Evolutionary conservation across 306 rosid genomes (phyloP).

Genomic region (Cicer yamashitae): DNA sequence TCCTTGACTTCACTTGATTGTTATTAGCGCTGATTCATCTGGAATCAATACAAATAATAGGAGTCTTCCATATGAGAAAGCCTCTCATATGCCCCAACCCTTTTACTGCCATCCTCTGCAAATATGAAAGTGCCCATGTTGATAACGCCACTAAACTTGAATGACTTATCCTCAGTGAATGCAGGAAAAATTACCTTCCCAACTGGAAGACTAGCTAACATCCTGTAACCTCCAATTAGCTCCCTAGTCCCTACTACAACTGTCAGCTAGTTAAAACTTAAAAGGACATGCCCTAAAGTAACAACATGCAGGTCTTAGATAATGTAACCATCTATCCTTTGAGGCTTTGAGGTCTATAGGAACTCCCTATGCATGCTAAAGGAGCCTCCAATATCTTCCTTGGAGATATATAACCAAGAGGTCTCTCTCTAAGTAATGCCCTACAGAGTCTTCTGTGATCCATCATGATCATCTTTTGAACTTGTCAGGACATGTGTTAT

Average conservation of each 20-base stretch:
- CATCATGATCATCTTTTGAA: background rate
- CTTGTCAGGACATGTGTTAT: background rate
- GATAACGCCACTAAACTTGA: background rate
- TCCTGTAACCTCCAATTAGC: background rate
- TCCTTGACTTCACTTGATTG: background rate
- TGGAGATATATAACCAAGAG: background rate
- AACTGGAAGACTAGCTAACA: background rate
- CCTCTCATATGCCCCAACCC: background rate
- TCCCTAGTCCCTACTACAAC: background rate
- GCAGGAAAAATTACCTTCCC: background rate
- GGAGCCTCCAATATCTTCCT: background rate
- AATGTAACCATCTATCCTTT: background rate
- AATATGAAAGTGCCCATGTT: background rate
- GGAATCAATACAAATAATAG: background rate
- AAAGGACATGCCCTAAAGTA: background rate
- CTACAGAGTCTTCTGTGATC: background rate
- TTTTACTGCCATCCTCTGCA: background rate
- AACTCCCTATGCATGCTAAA: constrained; percentile 15
- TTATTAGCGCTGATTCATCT: background rate
- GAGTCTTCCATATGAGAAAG: background rate
- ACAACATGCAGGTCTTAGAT: background rate
- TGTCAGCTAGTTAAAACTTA: background rate
- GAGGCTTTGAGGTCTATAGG: background rate
- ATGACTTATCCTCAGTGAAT: background rate
- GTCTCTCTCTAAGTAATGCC: background rate